Evolutionary conservation across 176 grass and related monocot genomes (phyloP), one percentile per base, ranked within the genome.

Genomic region (Pharus latifolius): DNA sequence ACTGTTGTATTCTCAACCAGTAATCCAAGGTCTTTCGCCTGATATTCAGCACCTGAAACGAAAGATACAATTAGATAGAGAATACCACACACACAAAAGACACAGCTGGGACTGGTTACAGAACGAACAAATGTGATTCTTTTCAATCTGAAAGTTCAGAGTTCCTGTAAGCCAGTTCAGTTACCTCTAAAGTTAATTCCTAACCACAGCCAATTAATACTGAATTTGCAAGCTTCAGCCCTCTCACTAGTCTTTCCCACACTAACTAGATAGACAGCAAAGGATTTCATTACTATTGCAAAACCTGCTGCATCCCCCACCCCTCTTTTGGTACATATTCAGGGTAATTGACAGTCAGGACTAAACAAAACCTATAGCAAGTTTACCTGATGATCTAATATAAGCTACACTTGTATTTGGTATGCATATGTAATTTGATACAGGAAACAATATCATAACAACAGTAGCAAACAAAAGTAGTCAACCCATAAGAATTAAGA

Each of bases 11-110:
- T 86, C 77, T 96, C 92, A 70, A 92, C 59, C 31, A 96, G 38
- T 37, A 84, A 66, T 17, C 92, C 88, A 9, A 96, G 76, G 37
- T 96, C 92, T 88, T 96, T 96, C 2, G 92, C 89, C 77, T 89
- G 92, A 63, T 87, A 92, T 65, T 96, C 92, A 75, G 92, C 92
- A 78, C 92, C 92, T 96, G 72, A 62, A 51, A 62, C 22, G 12
- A 47, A 68, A 46, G 9, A 69, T 12, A 40, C 15, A 27, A 27
- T 16, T 12, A 60, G 16, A 63, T 16, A 62, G 2, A 49, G 26
- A 16, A 28, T 1, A 83, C n/a, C 11, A 65, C 12, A 52, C 15
- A 49, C 22, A 45, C 33, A 52, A 3, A 55, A 55, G 30, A 42
- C 3, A 62, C 10, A 70, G 72, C 10, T 54, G n/a, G 33, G 53